Base-by-base conservation (phyloP, 208 protist genomes). In the Perkinsela sp. region DNA sequence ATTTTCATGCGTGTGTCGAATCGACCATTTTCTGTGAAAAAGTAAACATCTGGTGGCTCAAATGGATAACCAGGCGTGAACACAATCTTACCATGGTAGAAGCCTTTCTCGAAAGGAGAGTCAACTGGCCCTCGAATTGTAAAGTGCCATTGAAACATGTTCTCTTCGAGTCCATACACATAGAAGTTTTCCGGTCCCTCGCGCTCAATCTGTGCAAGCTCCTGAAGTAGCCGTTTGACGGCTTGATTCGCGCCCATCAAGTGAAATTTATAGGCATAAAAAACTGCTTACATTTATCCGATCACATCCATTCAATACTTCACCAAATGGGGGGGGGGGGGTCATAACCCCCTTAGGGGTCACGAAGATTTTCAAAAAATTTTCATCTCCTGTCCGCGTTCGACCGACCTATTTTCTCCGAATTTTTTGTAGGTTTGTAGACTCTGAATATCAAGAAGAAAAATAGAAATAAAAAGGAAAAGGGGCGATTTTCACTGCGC, bases 11-110 rank as follows among this genome's bases (percentile, higher is more conserved):
- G 66, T 15, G 78, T 71, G 67, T 85, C 72, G 70, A 93, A 94
- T 31, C 89, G 79, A 22, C 89, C 89, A 69, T 74, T 93, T 2
- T 77, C 79, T 31, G 89, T 94, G 48, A 92, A 73, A 57, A 94
- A 88, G 28, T 88, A 32, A 69, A 93, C 81, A 69, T 92, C 85
- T 2, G 90, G 88, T 66, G 88, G 85, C 66, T 73, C 73, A 30
- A 88, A 81, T 0, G 90, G 90, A 72, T 93, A 93, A 70, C 85
- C 78, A 69, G 70, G 70, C n/a, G 85, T 76, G 68, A 93, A 87
- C 29, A 79, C 67, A 13, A 93, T 75, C 0, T 70, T 74, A 13
- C 87, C 88, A 74, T 92, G 86, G 76, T 94, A 94, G 31, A 91
- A 31, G 29, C 88, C 90, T 0, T 87, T 71, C 22, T 77, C 73